A percentile compares a stretch with the other conserved stretches of the same genome.
phyloP scores from a whole-genome alignment of 164 flowering plant genomes.

The Houttuynia cordata region DNA sequence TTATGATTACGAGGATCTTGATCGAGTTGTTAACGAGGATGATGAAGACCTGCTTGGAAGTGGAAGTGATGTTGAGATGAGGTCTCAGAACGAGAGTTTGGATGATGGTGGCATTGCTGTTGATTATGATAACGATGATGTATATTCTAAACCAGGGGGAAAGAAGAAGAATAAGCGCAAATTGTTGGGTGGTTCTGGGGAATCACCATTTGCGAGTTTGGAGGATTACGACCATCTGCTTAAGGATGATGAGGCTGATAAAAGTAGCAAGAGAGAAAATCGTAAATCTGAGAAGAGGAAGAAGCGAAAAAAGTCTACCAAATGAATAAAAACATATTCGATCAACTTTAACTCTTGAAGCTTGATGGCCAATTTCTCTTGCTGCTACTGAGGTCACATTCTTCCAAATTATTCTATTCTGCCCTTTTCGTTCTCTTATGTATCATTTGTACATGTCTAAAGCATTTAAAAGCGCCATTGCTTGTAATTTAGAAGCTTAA shows the following conservation, averaged over 20 bases:
- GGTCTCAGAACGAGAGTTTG: constrained; percentile 26
- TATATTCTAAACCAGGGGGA: background rate
- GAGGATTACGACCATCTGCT: constrained; percentile 76
- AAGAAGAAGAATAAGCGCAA: constrained; percentile 37
- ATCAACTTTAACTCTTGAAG: too few species aligned
- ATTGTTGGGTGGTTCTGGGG: constrained; percentile 19
- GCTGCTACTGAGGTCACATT: too few species aligned
- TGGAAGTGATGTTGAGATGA: constrained; percentile 54
- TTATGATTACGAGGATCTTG: constrained; percentile 77
- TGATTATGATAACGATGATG: constrained; percentile 6
- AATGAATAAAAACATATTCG: background rate
- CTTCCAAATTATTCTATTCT: too few species aligned
- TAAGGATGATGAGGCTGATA: constrained; percentile 12
- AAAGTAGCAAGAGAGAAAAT: background rate
- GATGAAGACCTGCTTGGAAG: constrained; percentile 72
- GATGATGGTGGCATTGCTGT: constrained; percentile 13
- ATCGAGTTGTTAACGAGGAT: constrained; percentile 50
- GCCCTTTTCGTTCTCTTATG: too few species aligned
- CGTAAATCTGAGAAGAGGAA: constrained; percentile 2
- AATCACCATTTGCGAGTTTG: constrained; percentile 85
- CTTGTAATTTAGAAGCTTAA: too few species aligned
- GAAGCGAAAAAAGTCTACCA: constrained; percentile 1
- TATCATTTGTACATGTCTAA: too few species aligned
- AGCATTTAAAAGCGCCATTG: too few species aligned
- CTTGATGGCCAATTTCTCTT: too few species aligned